phyloP scores from a whole-genome alignment of 2,329 filamentous ascomycete species.

The Pleoardoris graminearum region DNA sequence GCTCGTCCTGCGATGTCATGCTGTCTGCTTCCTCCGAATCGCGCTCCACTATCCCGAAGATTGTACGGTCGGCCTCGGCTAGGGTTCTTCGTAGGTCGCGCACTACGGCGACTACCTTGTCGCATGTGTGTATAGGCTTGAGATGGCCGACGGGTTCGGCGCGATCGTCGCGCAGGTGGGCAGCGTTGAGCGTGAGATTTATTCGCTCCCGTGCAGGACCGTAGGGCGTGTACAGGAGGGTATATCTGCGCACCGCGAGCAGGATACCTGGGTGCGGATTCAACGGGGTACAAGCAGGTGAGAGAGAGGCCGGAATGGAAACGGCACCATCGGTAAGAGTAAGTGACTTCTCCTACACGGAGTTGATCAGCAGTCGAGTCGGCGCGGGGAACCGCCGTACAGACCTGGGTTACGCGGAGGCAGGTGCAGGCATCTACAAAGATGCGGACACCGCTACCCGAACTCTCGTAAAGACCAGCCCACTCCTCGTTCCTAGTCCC shows the following conservation, averaged over 20 bases:
- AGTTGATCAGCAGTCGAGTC: not conserved
- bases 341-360: constrained; percentile 21
- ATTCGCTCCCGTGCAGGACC: constrained; percentile 27
- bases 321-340: constrained; percentile 35
- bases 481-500: constrained; percentile 19
- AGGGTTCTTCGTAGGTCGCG: constrained; percentile 19
- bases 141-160: not conserved
- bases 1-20: constrained; percentile 11
- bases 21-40: constrained; percentile 5
- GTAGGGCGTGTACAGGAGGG: constrained; percentile 31
- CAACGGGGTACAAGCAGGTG: constrained; percentile 11
- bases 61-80: constrained; percentile 19
- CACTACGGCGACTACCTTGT: constrained; percentile 10
- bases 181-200: constrained; percentile 24
- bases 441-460: constrained; percentile 41
- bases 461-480: constrained; percentile 31
- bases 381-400: not conserved
- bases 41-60: constrained; percentile 14
- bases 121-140: constrained; percentile 12
- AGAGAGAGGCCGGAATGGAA: constrained; percentile 23
- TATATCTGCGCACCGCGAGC: constrained; percentile 28
- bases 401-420: constrained; percentile 32
- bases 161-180: constrained; percentile 18
- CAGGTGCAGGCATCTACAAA: constrained; percentile 14
- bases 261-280: constrained; percentile 3